A percentile compares a stretch with the other conserved stretches of the same genome.
Evolutionary conservation across 257 asterid species (phyloP).

Genomic region (Anisodus tanguticus): DNA sequence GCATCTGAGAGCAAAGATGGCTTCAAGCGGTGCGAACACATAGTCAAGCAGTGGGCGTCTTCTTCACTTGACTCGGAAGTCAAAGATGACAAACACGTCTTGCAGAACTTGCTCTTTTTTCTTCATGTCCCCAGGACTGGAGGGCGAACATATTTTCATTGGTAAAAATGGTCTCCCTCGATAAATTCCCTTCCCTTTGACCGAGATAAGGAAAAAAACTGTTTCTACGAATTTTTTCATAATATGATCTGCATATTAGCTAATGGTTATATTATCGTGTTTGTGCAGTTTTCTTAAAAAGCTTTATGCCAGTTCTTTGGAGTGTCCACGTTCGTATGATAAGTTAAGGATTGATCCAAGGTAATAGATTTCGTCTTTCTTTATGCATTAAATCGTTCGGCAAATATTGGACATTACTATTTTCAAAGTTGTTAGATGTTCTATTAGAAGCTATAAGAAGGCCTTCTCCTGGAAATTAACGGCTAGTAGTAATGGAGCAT

Average conservation of each 20-base stretch:
- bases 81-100: constrained; percentile 62
- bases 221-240: background rate
- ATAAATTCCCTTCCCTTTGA: background rate
- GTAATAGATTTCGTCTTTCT: constrained; percentile 43
- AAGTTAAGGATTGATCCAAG: constrained; percentile 87
- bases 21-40: constrained; percentile 62
- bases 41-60: constrained; percentile 86
- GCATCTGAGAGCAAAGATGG: constrained; percentile 52
- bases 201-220: background rate
- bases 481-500: constrained; percentile 14
- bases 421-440: constrained; percentile 9
- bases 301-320: constrained; percentile 66
- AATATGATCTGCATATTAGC: background rate
- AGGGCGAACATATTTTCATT: constrained; percentile 87
- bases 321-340: constrained; percentile 97
- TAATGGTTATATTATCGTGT: background rate
- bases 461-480: background rate
- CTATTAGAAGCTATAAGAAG: background rate
- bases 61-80: constrained; percentile 62
- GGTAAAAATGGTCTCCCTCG: constrained; percentile 47
- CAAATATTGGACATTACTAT: background rate
- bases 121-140: constrained; percentile 98
- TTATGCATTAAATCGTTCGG: background rate
- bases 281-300: constrained; percentile 78
- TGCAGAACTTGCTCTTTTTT: constrained; percentile 89